These are phyloP conservation scores for Chloranthus sessilifolius DNA, from an alignment of 164 flowering plant species.

Conservation along the genomic window DNA sequence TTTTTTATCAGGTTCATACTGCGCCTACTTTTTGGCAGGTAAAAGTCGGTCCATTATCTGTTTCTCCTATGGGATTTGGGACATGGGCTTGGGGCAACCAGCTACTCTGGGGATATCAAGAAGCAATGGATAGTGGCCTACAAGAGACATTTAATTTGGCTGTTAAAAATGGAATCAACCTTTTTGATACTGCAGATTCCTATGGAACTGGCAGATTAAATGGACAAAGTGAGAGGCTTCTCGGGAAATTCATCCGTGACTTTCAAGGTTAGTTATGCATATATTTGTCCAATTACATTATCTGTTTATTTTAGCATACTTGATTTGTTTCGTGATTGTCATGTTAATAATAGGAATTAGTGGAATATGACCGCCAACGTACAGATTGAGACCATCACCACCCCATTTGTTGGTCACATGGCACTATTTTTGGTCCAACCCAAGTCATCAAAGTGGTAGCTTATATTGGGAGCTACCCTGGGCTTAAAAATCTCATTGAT, in stretches of 20 bases:
- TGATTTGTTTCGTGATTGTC: background rate
- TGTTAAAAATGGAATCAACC: conserved; percentile 72
- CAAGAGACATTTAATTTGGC: conserved; percentile 74
- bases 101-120: conserved; percentile 88
- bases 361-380: too few relatives aligned
- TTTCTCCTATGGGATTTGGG: conserved; percentile 96
- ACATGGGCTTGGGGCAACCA: conserved; percentile 99
- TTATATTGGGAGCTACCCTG: too few relatives aligned
- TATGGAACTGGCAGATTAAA: conserved; percentile 87
- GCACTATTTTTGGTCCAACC: too few relatives aligned
- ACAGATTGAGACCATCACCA: too few relatives aligned
- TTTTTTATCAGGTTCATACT: background rate
- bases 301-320: background rate
- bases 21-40: conserved; percentile 35
- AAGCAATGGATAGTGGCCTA: conserved; percentile 75
- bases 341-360: too few relatives aligned
- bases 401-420: too few relatives aligned
- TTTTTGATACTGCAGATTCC: conserved; percentile 95
- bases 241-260: conserved; percentile 81
- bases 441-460: too few relatives aligned
- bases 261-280: conserved; percentile 37
- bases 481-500: too few relatives aligned
- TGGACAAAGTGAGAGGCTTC: conserved; percentile 89
- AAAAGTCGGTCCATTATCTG: conserved; percentile 72
- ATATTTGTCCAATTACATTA: too few relatives aligned